A percentile compares a stretch with the other conserved stretches of the same genome.
Evolutionary conservation across 768 basidiomycete species (phyloP).

Genomic region (Collybiopsis confluens): DNA sequence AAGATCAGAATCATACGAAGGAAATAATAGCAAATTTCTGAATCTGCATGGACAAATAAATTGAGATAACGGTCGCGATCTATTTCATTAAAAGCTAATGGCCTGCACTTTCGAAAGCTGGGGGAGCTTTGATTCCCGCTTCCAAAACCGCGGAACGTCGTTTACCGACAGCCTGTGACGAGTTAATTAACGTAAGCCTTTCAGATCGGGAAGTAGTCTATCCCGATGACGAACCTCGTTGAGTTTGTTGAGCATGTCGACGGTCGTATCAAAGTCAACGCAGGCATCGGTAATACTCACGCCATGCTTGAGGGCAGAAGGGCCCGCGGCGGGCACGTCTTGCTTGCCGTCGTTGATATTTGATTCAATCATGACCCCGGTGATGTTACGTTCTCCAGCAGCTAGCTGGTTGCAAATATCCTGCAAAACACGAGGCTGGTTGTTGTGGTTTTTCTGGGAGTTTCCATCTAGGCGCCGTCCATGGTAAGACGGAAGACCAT

Average conservation of each 20-base stretch:
- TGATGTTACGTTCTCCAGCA: slow-evolving; percentile 67
- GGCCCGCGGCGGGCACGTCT: slow-evolving; percentile 76
- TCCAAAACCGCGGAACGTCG: slow-evolving; percentile 39
- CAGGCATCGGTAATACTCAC: slow-evolving; percentile 93
- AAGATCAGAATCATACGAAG: too few species aligned
- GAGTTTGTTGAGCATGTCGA: slow-evolving; percentile 68
- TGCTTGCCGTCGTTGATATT: slow-evolving; percentile 90
- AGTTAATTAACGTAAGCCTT: not conserved
- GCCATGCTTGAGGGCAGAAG: slow-evolving; percentile 65
- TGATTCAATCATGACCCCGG: slow-evolving; percentile 97
- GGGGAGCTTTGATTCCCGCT: slow-evolving; percentile 29
- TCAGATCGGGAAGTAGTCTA: not conserved
- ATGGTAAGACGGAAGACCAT: not conserved
- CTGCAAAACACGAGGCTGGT: slow-evolving; percentile 80
- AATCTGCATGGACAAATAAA: too few species aligned
- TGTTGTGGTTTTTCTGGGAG: slow-evolving; percentile 91
- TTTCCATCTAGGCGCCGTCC: slow-evolving; percentile 69
- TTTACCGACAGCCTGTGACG: slow-evolving; percentile 34
- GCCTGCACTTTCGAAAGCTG: slow-evolving; percentile 11
- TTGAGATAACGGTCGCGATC: too few species aligned
- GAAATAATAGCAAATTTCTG: too few species aligned
- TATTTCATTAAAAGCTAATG: not conserved
- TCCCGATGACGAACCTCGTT: slow-evolving; percentile 43
- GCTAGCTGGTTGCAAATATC: slow-evolving; percentile 71
- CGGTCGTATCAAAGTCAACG: slow-evolving; percentile 79